Percentiles rank a stretch among this genome's conserved stretches.
phyloP scores from a whole-genome alignment of 352 stramenopile species.

The Phytopythium aichiense region DNA sequence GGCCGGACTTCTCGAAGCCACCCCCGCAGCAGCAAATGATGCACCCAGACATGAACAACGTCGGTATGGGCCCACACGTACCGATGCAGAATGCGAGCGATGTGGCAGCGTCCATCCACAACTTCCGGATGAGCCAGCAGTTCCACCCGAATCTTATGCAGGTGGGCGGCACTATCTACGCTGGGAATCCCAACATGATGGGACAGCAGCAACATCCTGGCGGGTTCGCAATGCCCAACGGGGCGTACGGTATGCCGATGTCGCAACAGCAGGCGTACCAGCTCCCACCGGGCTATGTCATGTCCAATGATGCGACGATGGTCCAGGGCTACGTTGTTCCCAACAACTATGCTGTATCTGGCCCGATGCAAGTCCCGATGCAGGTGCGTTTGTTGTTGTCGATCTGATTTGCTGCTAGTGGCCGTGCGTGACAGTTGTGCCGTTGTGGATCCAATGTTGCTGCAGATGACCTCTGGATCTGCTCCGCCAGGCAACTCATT shows the following conservation, averaged over 20 bases:
- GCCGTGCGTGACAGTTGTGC: background rate
- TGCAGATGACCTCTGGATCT: conserved; percentile 21
- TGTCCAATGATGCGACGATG: conserved; percentile 39
- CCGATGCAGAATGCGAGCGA: conserved; percentile 63
- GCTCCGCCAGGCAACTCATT: conserved; percentile 14
- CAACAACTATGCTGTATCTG: conserved; percentile 27
- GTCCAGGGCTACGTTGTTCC: conserved; percentile 52
- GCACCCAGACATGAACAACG: conserved; percentile 16
- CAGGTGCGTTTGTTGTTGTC: conserved; percentile 16
- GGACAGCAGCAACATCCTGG: conserved; percentile 11
- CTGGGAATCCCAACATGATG: conserved; percentile 22
- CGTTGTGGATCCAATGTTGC: background rate
- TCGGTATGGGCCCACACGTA: conserved; percentile 9
- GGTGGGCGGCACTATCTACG: conserved; percentile 16
- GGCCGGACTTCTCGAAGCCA: conserved; percentile 24
- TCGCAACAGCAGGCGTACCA: conserved; percentile 28
- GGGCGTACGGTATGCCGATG: background rate
- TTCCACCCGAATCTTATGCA: conserved; percentile 32
- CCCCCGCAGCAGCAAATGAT: conserved; percentile 14
- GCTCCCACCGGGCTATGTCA: conserved; percentile 32
- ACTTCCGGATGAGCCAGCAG: conserved; percentile 66
- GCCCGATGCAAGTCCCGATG: conserved; percentile 38
- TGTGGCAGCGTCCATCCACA: conserved; percentile 68
- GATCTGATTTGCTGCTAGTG: conserved; percentile 7
- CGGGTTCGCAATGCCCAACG: conserved; percentile 24